These are phyloP conservation scores for Tylopilus microsporus DNA, from an alignment of 1,284 basidiomycete species.

Conservation along the genomic window DNA sequence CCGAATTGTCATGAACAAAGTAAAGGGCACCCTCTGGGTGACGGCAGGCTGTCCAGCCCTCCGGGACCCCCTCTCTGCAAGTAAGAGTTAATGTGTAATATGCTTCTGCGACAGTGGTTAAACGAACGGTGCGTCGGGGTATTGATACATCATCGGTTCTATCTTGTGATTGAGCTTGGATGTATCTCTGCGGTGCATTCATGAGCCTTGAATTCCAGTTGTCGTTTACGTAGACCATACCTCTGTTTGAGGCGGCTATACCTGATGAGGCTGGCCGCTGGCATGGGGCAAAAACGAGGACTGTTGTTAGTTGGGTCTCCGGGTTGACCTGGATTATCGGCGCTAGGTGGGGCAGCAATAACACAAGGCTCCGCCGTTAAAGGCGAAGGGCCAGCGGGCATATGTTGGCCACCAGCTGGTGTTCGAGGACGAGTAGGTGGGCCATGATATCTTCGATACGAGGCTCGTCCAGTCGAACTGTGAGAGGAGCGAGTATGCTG, in stretches of 20 bases:
- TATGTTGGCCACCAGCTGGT: neutral
- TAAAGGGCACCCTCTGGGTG: too few relatives aligned
- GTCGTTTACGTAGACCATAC: slow-evolving; percentile 7
- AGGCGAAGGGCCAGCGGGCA: neutral
- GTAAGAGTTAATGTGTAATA: neutral
- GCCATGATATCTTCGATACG: slow-evolving; percentile 25
- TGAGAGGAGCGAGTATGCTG: slow-evolving; percentile 5
- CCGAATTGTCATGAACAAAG: too few relatives aligned
- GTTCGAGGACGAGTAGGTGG: slow-evolving; percentile 13
- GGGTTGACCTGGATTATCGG: slow-evolving; percentile 8
- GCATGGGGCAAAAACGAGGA: slow-evolving; percentile 18
- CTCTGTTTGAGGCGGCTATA: slow-evolving; percentile 14
- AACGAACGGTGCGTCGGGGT: slow-evolving; percentile 21
- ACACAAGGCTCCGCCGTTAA: neutral
- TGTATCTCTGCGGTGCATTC: slow-evolving; percentile 5
- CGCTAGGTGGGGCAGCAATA: slow-evolving; percentile 9
- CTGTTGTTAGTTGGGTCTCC: slow-evolving; percentile 6
- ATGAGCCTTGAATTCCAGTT: slow-evolving; percentile 3
- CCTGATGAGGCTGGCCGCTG: slow-evolving; percentile 11
- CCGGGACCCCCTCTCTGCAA: too few relatives aligned
- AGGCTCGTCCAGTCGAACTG: slow-evolving; percentile 20
- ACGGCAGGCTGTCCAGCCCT: too few relatives aligned
- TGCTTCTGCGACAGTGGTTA: neutral
- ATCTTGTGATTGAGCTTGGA: slow-evolving; percentile 8
- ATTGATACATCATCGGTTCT: slow-evolving; percentile 17